Evolutionary conservation across 345 rosid genomes (phyloP).

Genomic region (Populus pruinosa): DNA sequence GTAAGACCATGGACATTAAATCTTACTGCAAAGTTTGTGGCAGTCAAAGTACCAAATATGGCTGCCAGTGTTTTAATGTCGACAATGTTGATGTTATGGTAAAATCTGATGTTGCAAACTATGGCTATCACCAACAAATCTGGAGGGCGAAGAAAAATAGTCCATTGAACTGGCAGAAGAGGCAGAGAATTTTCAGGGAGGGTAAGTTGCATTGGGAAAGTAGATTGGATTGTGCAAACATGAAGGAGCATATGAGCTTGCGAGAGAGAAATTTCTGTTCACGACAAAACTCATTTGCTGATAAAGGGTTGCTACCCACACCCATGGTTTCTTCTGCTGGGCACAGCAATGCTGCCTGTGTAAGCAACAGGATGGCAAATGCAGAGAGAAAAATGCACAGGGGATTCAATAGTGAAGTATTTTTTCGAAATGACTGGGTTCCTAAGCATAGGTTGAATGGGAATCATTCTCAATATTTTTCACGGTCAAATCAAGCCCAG

Average conservation of each 20-base stretch:
- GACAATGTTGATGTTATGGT: too few species aligned
- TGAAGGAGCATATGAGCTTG: neutral
- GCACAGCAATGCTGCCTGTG: neutral
- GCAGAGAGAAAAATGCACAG: neutral
- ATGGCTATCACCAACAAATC: too few species aligned
- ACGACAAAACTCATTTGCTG: neutral
- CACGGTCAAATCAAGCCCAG: neutral
- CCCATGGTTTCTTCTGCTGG: constrained; percentile 5
- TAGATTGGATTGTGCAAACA: neutral
- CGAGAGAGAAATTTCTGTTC: constrained; percentile 3
- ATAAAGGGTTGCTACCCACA: constrained; percentile 3
- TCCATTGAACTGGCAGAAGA: too few species aligned
- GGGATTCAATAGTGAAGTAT: neutral
- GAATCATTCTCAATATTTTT: neutral
- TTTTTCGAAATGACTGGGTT: neutral
- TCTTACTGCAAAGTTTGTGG: too few species aligned
- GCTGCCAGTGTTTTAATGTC: too few species aligned
- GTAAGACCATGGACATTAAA: too few species aligned
- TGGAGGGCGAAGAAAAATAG: too few species aligned
- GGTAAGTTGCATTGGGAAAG: too few species aligned
- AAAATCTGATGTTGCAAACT: too few species aligned
- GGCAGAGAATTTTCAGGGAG: too few species aligned
- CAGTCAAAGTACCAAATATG: too few species aligned
- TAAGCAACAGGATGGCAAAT: neutral
- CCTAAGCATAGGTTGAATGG: neutral